These are phyloP conservation scores for Neoarthrinium moseri DNA, from an alignment of 2,329 filamentous ascomycete species.

Conservation along the genomic window DNA sequence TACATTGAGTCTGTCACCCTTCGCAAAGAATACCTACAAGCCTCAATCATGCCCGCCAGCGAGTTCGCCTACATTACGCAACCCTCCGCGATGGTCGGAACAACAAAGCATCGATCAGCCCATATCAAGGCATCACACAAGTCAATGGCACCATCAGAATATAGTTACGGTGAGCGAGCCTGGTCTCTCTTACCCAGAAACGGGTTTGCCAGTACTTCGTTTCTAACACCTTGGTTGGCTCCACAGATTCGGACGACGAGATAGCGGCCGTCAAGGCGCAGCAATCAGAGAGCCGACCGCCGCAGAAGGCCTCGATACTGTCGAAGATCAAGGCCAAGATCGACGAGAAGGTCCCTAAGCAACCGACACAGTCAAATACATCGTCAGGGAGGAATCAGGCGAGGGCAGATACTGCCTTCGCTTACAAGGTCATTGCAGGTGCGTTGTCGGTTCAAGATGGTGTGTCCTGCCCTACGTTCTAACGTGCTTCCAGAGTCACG, in stretches of 20 bases:
- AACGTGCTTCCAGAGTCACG: too few relatives aligned
- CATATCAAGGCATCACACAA: neutral
- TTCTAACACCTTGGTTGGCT: too few relatives aligned
- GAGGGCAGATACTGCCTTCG: conserved; percentile 4
- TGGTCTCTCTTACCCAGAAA: too few relatives aligned
- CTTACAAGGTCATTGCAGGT: conserved; percentile 1
- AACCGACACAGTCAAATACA: neutral
- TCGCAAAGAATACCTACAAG: too few relatives aligned
- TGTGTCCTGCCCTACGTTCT: too few relatives aligned
- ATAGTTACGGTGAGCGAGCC: too few relatives aligned
- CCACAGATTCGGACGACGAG: conserved; percentile 4
- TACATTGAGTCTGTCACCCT: too few relatives aligned
- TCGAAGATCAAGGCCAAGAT: conserved; percentile 1
- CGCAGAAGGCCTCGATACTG: conserved; percentile 2
- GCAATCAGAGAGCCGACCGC: neutral
- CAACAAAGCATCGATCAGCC: neutral
- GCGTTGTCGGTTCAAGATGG: too few relatives aligned
- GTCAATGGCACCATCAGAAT: too few relatives aligned
- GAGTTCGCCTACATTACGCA: neutral
- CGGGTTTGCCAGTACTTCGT: too few relatives aligned
- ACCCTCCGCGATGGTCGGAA: neutral
- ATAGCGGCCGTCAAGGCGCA: conserved; percentile 1
- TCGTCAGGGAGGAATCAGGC: neutral
- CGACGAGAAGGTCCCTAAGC: neutral
- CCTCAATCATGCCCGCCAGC: neutral